Percentiles rank a stretch among this genome's conserved stretches.
Conservation (phyloP, 108 stramenopile species). For the Nitzschia inconspicua region DNA sequence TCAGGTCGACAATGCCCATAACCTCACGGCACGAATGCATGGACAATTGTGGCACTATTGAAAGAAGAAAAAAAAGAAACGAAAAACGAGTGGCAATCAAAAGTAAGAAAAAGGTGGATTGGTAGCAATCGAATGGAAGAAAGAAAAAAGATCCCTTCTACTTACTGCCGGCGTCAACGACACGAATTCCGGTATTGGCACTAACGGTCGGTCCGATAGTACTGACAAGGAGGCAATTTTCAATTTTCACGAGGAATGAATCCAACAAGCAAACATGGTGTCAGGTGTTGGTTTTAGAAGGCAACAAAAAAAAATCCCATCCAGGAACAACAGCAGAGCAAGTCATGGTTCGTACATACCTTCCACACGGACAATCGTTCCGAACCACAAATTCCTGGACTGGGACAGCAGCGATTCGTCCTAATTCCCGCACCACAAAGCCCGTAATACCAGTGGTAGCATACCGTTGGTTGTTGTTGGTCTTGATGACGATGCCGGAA, state of each 20-base stretch:
- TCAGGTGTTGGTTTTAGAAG: no score
- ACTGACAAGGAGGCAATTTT: no score
- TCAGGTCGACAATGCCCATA: slow-evolving; percentile 82
- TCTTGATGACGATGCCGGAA: slow-evolving; percentile 89
- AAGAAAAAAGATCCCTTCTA: no score
- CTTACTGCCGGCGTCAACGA: slow-evolving; percentile 93
- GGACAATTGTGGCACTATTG: slow-evolving; percentile 91
- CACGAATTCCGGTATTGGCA: slow-evolving; percentile 83
- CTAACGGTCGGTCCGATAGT: slow-evolving; percentile 92
- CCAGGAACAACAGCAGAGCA: no score
- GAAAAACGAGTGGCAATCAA: no score
- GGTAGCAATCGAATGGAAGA: no score
- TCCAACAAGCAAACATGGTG: no score
- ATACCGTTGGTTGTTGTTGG: slow-evolving; percentile 90
- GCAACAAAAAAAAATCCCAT: no score
- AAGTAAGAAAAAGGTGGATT: no score
- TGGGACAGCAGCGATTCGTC: slow-evolving; percentile 55
- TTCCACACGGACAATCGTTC: slow-evolving; percentile 90
- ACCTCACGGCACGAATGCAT: slow-evolving; percentile 90
- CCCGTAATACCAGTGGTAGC: slow-evolving; percentile 90
- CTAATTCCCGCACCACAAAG: slow-evolving; percentile 83
- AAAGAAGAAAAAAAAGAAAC: no score
- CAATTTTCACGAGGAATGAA: no score
- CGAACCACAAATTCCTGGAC: slow-evolving; percentile 61
- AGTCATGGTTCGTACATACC: no score